Evolutionary conservation across 1,139 yeast genomes (phyloP).

Genomic region (Saccharomyces uvarum): DNA sequence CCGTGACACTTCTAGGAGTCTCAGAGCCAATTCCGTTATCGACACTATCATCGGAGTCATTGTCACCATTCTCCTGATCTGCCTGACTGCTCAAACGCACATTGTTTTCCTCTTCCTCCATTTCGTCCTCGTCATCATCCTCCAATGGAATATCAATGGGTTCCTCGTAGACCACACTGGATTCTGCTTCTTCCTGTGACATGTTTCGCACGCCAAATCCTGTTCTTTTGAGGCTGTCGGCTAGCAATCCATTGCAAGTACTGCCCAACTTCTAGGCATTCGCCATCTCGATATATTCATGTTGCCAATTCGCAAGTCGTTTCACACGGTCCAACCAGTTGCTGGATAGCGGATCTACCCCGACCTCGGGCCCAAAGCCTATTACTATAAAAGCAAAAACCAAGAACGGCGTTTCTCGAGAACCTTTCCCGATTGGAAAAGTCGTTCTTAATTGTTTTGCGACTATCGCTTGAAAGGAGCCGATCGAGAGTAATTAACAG

Average conservation of each 20-base stretch:
- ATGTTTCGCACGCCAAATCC: background rate
- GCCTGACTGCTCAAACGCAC: conserved; percentile 1
- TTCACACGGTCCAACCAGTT: background rate
- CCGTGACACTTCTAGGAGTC: background rate
- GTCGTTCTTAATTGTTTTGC: background rate
- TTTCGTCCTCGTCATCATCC: conserved; percentile 15
- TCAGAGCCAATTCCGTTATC: background rate
- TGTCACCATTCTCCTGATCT: background rate
- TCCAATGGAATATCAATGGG: conserved; percentile 15
- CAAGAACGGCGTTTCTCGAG: background rate
- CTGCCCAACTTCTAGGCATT: background rate
- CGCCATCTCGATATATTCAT: background rate
- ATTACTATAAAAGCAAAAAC: background rate
- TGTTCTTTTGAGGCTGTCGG: background rate
- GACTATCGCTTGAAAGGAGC: background rate
- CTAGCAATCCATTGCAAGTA: background rate
- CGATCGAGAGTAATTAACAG: background rate
- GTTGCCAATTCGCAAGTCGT: background rate
- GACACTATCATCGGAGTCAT: background rate
- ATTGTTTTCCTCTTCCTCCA: conserved; percentile 6
- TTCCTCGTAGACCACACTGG: conserved; percentile 16
- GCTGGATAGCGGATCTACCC: conserved; percentile 1
- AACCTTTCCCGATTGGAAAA: conserved; percentile 5
- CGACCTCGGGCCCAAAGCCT: background rate
- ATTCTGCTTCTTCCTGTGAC: conserved; percentile 10